phyloP scores from a whole-genome alignment of 1,284 basidiomycete genomes.

The Pseudozyma hubeiensis region DNA sequence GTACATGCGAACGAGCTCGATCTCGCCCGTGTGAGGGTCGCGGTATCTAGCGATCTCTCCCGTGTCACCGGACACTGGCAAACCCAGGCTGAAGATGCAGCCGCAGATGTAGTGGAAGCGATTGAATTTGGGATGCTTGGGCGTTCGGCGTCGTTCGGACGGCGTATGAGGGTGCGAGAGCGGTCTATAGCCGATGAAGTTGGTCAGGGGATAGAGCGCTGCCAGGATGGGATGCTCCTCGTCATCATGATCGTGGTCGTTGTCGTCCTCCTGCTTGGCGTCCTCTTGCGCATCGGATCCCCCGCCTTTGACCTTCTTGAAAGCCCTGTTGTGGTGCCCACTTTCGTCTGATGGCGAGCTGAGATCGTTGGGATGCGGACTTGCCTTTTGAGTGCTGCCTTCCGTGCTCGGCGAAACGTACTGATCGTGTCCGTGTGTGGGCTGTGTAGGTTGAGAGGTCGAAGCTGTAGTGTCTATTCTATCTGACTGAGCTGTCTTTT shows the following conservation, averaged over 20 bases:
- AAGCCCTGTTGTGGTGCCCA: background rate
- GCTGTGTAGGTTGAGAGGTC: background rate
- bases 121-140: conserved; percentile 21
- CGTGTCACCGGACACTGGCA: conserved; percentile 23
- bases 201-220: conserved; percentile 34
- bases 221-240: conserved; percentile 23
- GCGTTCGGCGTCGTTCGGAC: conserved; percentile 6
- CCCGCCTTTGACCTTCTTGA: conserved; percentile 19
- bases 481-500: conserved; percentile 5
- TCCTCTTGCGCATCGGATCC: background rate
- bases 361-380: conserved; percentile 19
- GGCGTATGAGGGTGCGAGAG: conserved; percentile 44
- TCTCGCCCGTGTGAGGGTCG: conserved; percentile 29
- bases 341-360: conserved; percentile 21
- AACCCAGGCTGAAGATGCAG: conserved; percentile 30
- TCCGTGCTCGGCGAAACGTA: conserved; percentile 20
- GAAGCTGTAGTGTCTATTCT: background rate
- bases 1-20: conserved; percentile 39
- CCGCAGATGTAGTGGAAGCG: conserved; percentile 44
- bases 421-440: background rate
- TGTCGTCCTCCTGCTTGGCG: background rate
- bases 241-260: background rate
- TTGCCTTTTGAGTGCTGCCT: conserved; percentile 20
- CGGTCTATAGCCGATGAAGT: conserved; percentile 45
- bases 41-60: conserved; percentile 30